These are phyloP conservation scores for Samsoniella hepiali DNA, from an alignment of 2,329 filamentous ascomycete genomes.

Conservation along the genomic window DNA sequence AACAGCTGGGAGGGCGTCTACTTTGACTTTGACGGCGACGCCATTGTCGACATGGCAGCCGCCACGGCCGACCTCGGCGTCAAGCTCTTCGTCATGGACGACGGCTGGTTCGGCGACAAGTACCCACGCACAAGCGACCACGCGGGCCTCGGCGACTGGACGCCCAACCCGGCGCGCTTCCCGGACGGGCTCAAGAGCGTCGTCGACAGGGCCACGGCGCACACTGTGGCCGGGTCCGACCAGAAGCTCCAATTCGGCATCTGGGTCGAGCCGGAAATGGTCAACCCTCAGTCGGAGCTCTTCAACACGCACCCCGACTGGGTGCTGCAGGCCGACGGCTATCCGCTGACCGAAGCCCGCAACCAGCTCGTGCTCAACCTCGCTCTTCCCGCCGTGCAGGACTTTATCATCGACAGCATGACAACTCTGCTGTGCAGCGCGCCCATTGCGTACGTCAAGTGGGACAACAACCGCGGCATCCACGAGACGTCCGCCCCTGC, in stretches of 20 bases:
- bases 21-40: constrained; percentile 55
- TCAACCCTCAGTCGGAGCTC: constrained; percentile 58
- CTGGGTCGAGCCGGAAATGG: constrained; percentile 68
- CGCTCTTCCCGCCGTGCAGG: constrained; percentile 57
- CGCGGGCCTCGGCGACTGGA: constrained; percentile 61
- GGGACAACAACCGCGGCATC: constrained; percentile 65
- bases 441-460: constrained; percentile 60
- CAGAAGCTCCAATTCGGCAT: constrained; percentile 57
- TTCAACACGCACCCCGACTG: constrained; percentile 63
- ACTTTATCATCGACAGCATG: constrained; percentile 57
- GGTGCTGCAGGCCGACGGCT: constrained; percentile 54
- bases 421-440: constrained; percentile 51
- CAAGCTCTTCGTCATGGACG: constrained; percentile 62
- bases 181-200: constrained; percentile 52
- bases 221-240: constrained; percentile 45
- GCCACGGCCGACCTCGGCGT: constrained; percentile 56
- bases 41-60: constrained; percentile 52
- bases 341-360: constrained; percentile 53
- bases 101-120: constrained; percentile 63
- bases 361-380: constrained; percentile 61
- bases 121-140: constrained; percentile 56
- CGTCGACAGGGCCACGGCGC: constrained; percentile 47
- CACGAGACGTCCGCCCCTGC: constrained; percentile 55
- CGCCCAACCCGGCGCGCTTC: constrained; percentile 55
- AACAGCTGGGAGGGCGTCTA: constrained; percentile 65